Evolutionary conservation across 495 filamentous ascomycete genomes (phyloP).

Genomic region (Podospora conica): DNA sequence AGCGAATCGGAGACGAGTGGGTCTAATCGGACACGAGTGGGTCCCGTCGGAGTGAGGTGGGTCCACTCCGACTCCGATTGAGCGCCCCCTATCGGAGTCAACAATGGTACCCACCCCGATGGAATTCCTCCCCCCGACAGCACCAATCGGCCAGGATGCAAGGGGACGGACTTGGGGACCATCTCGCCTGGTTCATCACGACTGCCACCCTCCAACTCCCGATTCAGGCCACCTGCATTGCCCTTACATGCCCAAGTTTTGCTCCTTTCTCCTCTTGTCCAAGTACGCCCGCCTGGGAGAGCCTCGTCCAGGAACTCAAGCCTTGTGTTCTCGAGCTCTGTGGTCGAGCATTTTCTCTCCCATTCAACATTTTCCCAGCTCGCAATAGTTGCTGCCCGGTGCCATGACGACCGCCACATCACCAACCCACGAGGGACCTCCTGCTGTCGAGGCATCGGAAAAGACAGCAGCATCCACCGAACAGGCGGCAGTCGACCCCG

Average conservation of each 20-base stretch:
- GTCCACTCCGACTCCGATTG: slow-evolving; percentile 4
- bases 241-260: neutral
- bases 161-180: neutral
- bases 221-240: neutral
- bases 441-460: neutral
- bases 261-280: neutral
- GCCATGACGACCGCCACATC: neutral
- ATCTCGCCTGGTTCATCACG: neutral
- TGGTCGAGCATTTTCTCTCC: neutral
- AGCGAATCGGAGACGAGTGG: slow-evolving; percentile 6
- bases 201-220: neutral
- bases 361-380: neutral
- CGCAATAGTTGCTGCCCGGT: neutral
- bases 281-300: neutral
- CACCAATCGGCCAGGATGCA: neutral
- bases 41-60: slow-evolving; percentile 1
- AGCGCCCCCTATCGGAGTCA: neutral
- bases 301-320: neutral
- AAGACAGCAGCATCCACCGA: neutral
- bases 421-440: neutral
- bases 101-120: neutral
- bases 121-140: neutral
- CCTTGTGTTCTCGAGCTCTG: neutral
- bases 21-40: neutral
- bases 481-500: neutral